A percentile compares a stretch with the other conserved stretches of the same genome.
Conservation (phyloP, 139 green algal genomes). For the Gonium pectorale region DNA sequence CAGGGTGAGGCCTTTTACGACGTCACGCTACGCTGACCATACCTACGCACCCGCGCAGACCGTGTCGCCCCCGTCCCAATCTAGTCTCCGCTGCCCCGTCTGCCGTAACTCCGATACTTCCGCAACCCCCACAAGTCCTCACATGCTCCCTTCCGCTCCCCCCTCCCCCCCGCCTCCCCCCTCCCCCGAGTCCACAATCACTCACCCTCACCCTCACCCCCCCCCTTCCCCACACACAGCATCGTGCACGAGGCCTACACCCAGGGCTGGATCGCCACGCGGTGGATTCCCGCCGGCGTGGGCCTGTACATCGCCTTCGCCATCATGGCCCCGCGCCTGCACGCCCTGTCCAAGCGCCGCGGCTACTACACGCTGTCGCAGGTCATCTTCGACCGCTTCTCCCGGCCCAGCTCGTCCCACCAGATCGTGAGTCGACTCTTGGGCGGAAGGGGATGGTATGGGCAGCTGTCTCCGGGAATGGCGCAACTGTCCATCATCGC, state of each 20-base stretch:
- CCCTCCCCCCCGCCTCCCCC: not conserved
- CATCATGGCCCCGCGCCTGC: slow-evolving; percentile 55
- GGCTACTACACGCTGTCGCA: slow-evolving; percentile 63
- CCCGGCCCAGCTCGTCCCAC: slow-evolving; percentile 29
- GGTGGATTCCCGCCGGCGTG: slow-evolving; percentile 62
- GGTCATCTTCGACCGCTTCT: slow-evolving; percentile 57
- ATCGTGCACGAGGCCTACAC: slow-evolving; percentile 63
- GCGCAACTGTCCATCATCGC: too few relatives aligned
- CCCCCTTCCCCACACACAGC: not conserved
- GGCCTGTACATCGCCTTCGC: slow-evolving; percentile 62
- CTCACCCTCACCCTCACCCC: not conserved
- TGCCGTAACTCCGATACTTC: too few relatives aligned
- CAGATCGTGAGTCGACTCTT: too few relatives aligned
- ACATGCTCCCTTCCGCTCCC: not conserved
- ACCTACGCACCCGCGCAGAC: too few relatives aligned
- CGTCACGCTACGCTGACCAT: too few relatives aligned
- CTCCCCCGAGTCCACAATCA: not conserved
- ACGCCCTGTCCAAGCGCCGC: slow-evolving; percentile 60
- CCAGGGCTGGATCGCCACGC: slow-evolving; percentile 53
- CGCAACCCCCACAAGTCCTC: not conserved
- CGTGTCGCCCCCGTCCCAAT: too few relatives aligned
- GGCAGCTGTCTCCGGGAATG: too few relatives aligned
- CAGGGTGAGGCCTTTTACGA: slow-evolving; percentile 43
- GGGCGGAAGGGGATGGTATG: too few relatives aligned
- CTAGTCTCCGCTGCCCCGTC: too few relatives aligned